phyloP scores from a whole-genome alignment of 2,329 filamentous ascomycete species.

The Chaetomiaceae sp. region DNA sequence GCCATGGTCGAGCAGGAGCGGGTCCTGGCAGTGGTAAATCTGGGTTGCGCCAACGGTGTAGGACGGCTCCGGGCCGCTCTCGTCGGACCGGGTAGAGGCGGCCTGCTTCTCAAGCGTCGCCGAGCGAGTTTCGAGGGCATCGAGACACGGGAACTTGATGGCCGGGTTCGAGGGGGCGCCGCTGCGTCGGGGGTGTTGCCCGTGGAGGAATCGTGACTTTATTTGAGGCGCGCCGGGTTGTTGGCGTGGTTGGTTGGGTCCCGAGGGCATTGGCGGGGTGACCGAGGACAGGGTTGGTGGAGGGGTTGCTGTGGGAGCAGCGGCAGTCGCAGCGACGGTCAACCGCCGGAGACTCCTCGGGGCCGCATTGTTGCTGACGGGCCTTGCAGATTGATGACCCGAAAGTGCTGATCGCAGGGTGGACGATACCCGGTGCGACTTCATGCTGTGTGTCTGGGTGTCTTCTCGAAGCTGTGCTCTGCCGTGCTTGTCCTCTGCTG shows the following conservation, averaged over 20 bases:
- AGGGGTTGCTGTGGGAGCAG: not conserved
- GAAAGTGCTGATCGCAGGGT: slow-evolving; percentile 14
- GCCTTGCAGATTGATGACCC: not conserved
- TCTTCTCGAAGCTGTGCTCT: too few species aligned
- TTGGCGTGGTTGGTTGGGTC: not conserved
- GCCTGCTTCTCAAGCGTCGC: slow-evolving; percentile 56
- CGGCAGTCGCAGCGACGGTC: not conserved
- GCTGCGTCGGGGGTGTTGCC: slow-evolving; percentile 20
- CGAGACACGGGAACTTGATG: slow-evolving; percentile 85
- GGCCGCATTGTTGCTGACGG: slow-evolving; percentile 13
- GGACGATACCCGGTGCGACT: slow-evolving; percentile 13
- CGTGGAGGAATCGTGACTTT: slow-evolving; percentile 23
- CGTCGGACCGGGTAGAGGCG: slow-evolving; percentile 44
- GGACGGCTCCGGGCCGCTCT: slow-evolving; percentile 82
- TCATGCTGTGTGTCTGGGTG: too few species aligned
- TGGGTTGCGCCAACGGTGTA: slow-evolving; percentile 88
- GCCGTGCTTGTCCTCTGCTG: too few species aligned
- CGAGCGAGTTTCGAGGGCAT: slow-evolving; percentile 74
- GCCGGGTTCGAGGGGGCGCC: slow-evolving; percentile 68
- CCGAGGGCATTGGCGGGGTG: not conserved
- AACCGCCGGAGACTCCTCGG: not conserved
- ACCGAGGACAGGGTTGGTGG: not conserved
- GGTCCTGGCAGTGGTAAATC: slow-evolving; percentile 66
- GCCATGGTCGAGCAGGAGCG: slow-evolving; percentile 88
- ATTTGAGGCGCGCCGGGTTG: not conserved